Evolutionary conservation across 306 rosid genomes (phyloP), one percentile per base, ranked within the genome.

Genomic region (Vicia villosa): DNA sequence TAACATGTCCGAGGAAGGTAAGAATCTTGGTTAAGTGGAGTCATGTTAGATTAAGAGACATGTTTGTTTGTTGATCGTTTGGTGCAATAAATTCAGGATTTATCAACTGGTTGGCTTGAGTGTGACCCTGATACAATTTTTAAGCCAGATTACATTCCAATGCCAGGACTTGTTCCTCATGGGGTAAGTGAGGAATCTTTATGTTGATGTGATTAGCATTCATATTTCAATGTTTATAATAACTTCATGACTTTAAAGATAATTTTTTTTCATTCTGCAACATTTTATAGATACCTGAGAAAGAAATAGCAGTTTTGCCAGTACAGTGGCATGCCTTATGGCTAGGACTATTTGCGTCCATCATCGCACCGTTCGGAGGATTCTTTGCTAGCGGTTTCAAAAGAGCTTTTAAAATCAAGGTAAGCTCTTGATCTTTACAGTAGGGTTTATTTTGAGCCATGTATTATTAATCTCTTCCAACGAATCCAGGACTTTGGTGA

Each of bases 1-100:
- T 95, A 62, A 95, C 97, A 63, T 95, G 97, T 80, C 97, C 99
- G 17, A 89, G 97, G 77, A 87, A 91, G 99, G 99, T 95, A 86
- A 78, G 52, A 38, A 42, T 79, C 50, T 64, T 78, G 61, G 75
- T 61, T 55, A 30, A 13, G 38, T 68, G 28, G 45, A 45, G 13
- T 47, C 68, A 38, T 38, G 63, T 57, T 11, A 52, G 59, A 11
- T 52, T 52, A 52, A 61, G 58, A 72, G 46, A 61, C 26, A 22
- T 45, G 26, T 52, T 28, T n/a, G n/a, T n/a, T n/a, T 51, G 59
- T 43, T 73, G 51, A 36, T 63, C 37, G 34, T 64, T 64, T 76
- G 70, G 55, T 83, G 56, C 22, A 60, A 80, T 49, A 60, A 71
- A 76, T 74, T 86, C 87, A 95, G 99, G 96, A 91, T 82, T 81